Evolutionary conservation across 257 asterid species (phyloP).

Genomic region (Anisodus tanguticus): DNA sequence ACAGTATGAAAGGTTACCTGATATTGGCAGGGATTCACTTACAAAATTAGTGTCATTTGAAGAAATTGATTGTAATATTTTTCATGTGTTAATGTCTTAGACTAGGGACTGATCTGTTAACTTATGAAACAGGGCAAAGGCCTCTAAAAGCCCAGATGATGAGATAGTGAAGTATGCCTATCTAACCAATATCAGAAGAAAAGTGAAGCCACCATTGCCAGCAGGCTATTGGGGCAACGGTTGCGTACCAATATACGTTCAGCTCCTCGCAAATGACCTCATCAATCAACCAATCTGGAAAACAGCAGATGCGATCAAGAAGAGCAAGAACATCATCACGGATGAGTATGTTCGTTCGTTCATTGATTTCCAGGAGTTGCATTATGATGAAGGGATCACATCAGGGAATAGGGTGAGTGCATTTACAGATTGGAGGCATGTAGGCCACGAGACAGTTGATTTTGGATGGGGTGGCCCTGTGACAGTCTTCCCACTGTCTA

Average conservation of each 20-base stretch:
- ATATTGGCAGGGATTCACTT: background rate
- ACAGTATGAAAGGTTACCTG: background rate
- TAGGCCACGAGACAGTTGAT: slow-evolving; percentile 82
- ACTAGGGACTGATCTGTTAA: background rate
- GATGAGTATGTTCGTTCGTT: slow-evolving; percentile 63
- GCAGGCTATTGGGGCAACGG: slow-evolving; percentile 89
- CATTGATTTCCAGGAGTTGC: slow-evolving; percentile 74
- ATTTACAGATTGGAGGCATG: slow-evolving; percentile 92
- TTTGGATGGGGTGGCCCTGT: slow-evolving; percentile 92
- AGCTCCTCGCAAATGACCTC: slow-evolving; percentile 59
- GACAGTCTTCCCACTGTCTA: slow-evolving; percentile 71
- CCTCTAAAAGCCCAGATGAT: slow-evolving; percentile 38
- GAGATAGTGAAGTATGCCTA: slow-evolving; percentile 79
- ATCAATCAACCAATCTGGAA: slow-evolving; percentile 63
- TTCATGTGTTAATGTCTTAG: background rate
- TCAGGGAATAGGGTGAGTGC: slow-evolving; percentile 77
- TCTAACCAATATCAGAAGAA: slow-evolving; percentile 63
- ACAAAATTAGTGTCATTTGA: background rate
- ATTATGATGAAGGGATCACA: slow-evolving; percentile 64
- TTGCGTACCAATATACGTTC: slow-evolving; percentile 81
- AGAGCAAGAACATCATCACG: slow-evolving; percentile 63
- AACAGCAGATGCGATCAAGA: slow-evolving; percentile 61
- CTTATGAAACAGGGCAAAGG: slow-evolving; percentile 53
- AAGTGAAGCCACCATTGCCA: slow-evolving; percentile 66
- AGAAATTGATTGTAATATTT: background rate